Percentiles rank a stretch among this genome's conserved stretches.
These are phyloP conservation scores for Epichloe amarillans DNA, from an alignment of 2,329 filamentous ascomycete species.

Conservation along the genomic window DNA sequence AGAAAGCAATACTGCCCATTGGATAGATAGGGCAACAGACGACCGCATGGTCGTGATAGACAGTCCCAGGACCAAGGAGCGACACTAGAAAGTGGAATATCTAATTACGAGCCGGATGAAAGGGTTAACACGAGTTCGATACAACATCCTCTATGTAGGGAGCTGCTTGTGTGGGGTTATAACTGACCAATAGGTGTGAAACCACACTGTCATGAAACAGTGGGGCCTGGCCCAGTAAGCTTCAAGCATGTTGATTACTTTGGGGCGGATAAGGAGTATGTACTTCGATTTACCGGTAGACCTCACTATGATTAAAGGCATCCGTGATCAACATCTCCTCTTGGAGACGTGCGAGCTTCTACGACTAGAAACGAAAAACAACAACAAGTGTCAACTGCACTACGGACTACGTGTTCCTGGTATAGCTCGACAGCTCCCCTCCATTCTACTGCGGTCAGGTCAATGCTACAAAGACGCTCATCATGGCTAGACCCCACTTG, in stretches of 20 bases:
- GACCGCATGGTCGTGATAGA: conserved; percentile 33
- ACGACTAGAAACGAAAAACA: not conserved
- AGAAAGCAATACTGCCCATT: conserved; percentile 53
- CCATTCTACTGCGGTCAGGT: too few relatives aligned
- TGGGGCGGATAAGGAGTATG: not conserved
- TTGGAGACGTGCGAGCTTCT: not conserved
- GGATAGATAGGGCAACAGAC: conserved; percentile 36
- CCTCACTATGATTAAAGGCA: not conserved
- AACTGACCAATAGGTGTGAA: conserved; percentile 1
- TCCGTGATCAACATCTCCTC: not conserved
- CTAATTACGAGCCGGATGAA: not conserved
- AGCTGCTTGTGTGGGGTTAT: not conserved
- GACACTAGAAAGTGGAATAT: not conserved
- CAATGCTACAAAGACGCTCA: not conserved
- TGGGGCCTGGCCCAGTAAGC: conserved; percentile 6
- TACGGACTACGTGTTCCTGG: too few relatives aligned
- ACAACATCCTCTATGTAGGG: not conserved
- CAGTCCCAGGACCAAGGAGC: conserved; percentile 7
- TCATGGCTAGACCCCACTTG: conserved; percentile 6
- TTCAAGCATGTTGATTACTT: not conserved
- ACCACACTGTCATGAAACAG: not conserved
- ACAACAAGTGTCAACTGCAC: not conserved
- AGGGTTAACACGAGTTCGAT: not conserved
- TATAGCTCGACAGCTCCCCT: too few relatives aligned
- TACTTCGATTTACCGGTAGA: not conserved